Evolutionary conservation across 495 filamentous ascomycete species (phyloP).

Genomic region (Physcia stellaris): DNA sequence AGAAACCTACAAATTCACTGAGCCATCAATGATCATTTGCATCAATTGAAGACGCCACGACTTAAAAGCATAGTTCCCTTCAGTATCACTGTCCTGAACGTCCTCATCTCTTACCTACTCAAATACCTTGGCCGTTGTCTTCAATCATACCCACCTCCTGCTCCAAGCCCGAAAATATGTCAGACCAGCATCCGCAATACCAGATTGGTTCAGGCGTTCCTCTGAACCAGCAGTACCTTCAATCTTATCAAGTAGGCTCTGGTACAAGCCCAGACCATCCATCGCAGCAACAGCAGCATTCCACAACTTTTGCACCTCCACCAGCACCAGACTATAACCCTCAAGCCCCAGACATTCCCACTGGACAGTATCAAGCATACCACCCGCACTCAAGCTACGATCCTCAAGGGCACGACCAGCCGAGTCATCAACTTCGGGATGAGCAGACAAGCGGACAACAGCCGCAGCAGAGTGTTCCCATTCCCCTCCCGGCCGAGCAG

Average conservation of each 20-base stretch:
- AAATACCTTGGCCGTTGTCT: too few species aligned
- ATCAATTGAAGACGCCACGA: too few species aligned
- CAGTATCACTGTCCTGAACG: too few species aligned
- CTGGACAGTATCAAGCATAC: not conserved
- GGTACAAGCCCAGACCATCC: not conserved
- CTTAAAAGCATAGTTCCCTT: too few species aligned
- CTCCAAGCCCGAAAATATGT: too few species aligned
- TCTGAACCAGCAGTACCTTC: slow-evolving; percentile 6
- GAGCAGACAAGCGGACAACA: too few species aligned
- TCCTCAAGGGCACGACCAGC: not conserved
- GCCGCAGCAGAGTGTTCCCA: too few species aligned
- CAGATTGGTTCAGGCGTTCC: slow-evolving; percentile 4
- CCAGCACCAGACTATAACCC: not conserved
- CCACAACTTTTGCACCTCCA: slow-evolving; percentile 1
- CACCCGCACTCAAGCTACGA: not conserved
- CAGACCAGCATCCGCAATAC: slow-evolving; percentile 2
- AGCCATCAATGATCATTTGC: too few species aligned
- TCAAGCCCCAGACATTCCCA: not conserved
- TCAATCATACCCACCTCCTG: too few species aligned
- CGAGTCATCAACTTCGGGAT: slow-evolving; percentile 1
- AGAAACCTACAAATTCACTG: too few species aligned
- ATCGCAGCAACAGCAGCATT: slow-evolving; percentile 2
- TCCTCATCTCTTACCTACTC: too few species aligned
- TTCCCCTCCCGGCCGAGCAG: too few species aligned
- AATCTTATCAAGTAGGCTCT: not conserved